Base-by-base conservation (phyloP, 1,284 basidiomycete genomes). In the Spongispora temasekensis region DNA sequence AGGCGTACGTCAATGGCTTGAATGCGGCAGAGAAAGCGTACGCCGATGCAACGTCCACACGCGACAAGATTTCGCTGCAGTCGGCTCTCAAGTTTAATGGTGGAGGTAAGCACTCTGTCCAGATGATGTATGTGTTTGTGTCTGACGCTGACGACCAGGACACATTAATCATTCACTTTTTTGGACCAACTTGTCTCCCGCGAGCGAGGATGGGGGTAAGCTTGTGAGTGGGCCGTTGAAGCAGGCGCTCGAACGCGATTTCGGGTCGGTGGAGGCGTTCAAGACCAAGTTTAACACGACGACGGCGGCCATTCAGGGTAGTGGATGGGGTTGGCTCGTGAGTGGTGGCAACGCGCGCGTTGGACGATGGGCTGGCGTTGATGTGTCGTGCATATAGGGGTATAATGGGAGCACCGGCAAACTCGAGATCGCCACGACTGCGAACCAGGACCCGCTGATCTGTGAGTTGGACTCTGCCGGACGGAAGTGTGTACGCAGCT, bases 301-400 rank as follows among this genome's bases (percentile, higher is more conserved):
- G 66, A 96, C 97, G n/a, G 93, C 92, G 51, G 94, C 84, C 58
- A 91, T 99, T 67, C 97, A 99, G 79, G 97, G 97, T 52, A 95
- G 93, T 65, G 97, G 97, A 23, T 99, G 97, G 97, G 96, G 95
- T 55, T 98, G 97, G 97, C 84, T 98, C 62, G 91, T 89, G 64
- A 66, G 88, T 53, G 31, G 27, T 7, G 2, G 17, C 30, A n/a
- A 30, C 46, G 21, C 28, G 6, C 25, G 8, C 19, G 27, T 30
- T 27, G 30, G 7, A 32, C 19, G n/a, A 8, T 9, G 25, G 53
- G 2, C 9, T 5, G 52, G 56, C 53, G 37, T 42, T 58, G 51
- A 61, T 60, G 9, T 28, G 1, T 44, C 28, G 9, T 9, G 10
- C 15, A 10, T 31, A 12, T 67, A 91, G 90, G 93, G 91, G 44